These are phyloP conservation scores for Asparagopsis taxiformis DNA, from an alignment of 31 red algal genomes.

Conservation along the genomic window DNA sequence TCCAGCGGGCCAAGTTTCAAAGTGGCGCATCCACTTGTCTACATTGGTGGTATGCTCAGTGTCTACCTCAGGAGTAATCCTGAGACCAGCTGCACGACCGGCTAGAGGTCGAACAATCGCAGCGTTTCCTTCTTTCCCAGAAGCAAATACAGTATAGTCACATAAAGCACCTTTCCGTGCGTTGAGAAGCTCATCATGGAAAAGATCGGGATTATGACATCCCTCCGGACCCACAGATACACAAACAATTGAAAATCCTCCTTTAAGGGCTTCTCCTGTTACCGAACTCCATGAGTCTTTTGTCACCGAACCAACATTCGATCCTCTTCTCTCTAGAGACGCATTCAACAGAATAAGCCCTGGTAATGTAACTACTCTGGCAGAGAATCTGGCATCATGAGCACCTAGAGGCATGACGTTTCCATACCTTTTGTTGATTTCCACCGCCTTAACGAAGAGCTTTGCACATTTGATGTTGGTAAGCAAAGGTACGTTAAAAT, in stretches of 20 bases:
- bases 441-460: conserved; percentile 83
- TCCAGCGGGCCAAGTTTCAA: conserved; percentile 73
- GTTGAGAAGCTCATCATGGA: conserved; percentile 10
- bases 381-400: conserved; percentile 82
- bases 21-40: conserved; percentile 78
- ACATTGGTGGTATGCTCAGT: conserved; percentile 35
- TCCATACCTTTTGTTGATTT: conserved; percentile 34
- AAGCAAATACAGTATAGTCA: conserved; percentile 57
- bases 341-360: conserved; percentile 74
- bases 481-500: conserved; percentile 90
- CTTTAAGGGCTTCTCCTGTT: conserved; percentile 60
- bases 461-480: conserved; percentile 99
- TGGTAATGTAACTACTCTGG: conserved; percentile 90
- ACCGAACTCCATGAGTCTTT: conserved; percentile 4
- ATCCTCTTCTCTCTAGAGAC: background rate
- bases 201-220: conserved; percentile 39
- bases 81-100: conserved; percentile 46
- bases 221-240: conserved; percentile 24
- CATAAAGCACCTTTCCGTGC: conserved; percentile 25
- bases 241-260: conserved; percentile 76
- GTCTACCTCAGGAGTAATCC: conserved; percentile 53
- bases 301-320: background rate
- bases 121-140: conserved; percentile 69
- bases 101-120: conserved; percentile 56
- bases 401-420: conserved; percentile 56